Evolutionary conservation across 345 rosid species (phyloP), one percentile per base, ranked within the genome.

Genomic region (Microcos paniculata): DNA sequence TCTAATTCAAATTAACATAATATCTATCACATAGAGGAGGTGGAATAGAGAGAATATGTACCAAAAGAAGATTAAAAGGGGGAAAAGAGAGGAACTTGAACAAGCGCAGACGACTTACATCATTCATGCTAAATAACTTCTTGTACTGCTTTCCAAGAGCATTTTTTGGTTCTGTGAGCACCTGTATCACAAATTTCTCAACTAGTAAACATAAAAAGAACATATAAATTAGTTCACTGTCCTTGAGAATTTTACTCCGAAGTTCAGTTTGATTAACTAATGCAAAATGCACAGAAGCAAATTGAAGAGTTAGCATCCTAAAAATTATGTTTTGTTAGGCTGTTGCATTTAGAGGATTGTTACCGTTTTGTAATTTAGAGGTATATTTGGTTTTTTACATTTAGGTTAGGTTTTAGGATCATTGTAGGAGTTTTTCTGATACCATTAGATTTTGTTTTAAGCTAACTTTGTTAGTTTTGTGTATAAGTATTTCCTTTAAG

Each of bases 61-160:
- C 40, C 40, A 35, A 35, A 35, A 35, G 6, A 35, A 35, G 2
- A 35, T n/a, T n/a, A 35, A 35, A 35, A 35, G 38, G 6, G 40
- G 6, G 40, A 35, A 7, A 35, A 35, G 4, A 35, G 40, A 35
- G 6, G 4, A 7, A 35, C 56, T 52, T 59, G 69, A 80, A 74
- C 26, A 49, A 26, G 45, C 68, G 68, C 51, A 75, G 72, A 19
- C 19, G 78, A 77, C 87, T 84, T 82, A 95, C 99, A 18, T 91
- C 79, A 80, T 93, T 93, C 98, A 95, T 93, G 81, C 93, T 85
- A 85, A 95, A 87, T 79, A 95, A 84, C 82, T 93, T 95, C 91
- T 84, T 95, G 84, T 89, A 95, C 82, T 95, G 99, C 84, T 95
- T 95, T 68, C 94, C 94, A 33, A 95, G 92, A 69, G 99, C 96